These are phyloP conservation scores for Ceratocystis lukuohia DNA, from an alignment of 2,329 filamentous ascomycete genomes.

Conservation along the genomic window DNA sequence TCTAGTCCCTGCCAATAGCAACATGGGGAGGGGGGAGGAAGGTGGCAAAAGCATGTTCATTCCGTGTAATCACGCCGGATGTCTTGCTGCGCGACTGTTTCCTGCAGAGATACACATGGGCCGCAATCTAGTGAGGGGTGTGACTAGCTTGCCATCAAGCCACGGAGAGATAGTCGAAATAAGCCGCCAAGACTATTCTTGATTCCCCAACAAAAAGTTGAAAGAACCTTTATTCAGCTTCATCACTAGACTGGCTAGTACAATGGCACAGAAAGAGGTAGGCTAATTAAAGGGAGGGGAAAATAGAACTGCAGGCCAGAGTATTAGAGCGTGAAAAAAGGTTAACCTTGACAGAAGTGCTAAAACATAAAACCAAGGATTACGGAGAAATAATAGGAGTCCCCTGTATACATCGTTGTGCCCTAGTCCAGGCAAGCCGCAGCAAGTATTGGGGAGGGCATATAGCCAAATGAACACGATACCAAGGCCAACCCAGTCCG, in stretches of 20 bases:
- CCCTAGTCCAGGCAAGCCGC: background rate
- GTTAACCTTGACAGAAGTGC: background rate
- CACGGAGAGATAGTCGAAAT: slow-evolving; percentile 4
- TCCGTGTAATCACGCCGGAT: too few species aligned
- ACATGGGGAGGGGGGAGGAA: background rate
- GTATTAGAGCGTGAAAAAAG: background rate
- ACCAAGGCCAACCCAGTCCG: too few species aligned
- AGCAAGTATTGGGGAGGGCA: background rate
- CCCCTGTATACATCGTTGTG: background rate
- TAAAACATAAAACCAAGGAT: background rate
- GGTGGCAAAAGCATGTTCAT: background rate
- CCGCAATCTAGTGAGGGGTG: background rate
- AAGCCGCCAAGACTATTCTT: background rate
- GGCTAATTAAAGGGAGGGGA: background rate
- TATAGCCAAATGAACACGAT: too few species aligned
- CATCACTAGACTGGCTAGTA: background rate
- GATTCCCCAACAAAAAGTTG: background rate
- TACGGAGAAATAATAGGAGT: background rate
- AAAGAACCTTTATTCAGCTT: slow-evolving; percentile 14
- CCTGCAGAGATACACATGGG: too few species aligned
- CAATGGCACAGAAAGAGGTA: background rate
- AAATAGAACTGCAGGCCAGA: background rate
- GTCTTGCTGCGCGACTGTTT: too few species aligned
- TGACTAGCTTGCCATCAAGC: background rate
- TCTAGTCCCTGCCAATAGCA: too few species aligned